phyloP scores from a whole-genome alignment of 2,329 filamentous ascomycete genomes.

The Coniochaeta sp. region DNA sequence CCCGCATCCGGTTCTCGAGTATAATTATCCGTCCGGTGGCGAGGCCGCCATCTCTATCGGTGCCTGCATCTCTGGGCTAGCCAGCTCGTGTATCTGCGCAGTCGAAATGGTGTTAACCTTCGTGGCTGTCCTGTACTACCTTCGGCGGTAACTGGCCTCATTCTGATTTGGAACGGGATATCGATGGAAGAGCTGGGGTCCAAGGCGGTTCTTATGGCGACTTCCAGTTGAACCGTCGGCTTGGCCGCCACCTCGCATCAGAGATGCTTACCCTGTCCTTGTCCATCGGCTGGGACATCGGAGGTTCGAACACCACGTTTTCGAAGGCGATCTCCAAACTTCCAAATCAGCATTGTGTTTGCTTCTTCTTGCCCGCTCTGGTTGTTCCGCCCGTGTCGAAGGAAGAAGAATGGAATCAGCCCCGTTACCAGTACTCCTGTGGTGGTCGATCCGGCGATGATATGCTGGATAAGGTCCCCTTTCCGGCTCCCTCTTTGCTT shows the following conservation, averaged over 20 bases:
- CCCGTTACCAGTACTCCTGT: slow-evolving; percentile 12
- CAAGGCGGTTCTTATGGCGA: slow-evolving; percentile 14
- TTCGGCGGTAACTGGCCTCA: neutral
- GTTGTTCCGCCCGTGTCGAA: slow-evolving; percentile 15
- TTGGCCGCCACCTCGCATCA: neutral
- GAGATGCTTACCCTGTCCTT: no score
- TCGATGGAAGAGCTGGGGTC: neutral
- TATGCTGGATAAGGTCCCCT: slow-evolving; percentile 14
- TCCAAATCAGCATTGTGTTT: slow-evolving; percentile 20
- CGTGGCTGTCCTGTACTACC: neutral
- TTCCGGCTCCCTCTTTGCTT: slow-evolving; percentile 1
- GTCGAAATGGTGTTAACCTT: neutral
- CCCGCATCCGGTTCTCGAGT: neutral
- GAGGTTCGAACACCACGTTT: neutral
- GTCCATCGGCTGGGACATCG: neutral
- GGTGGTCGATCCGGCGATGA: slow-evolving; percentile 17
- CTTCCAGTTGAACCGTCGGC: slow-evolving; percentile 16
- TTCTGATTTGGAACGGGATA: neutral
- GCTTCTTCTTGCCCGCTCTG: slow-evolving; percentile 16
- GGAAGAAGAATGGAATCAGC: slow-evolving; percentile 11
- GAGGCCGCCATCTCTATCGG: slow-evolving; percentile 19
- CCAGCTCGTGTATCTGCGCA: slow-evolving; percentile 3
- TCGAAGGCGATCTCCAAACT: slow-evolving; percentile 1
- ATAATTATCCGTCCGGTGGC: neutral
- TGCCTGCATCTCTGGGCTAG: neutral